Evolutionary conservation across 1,284 basidiomycete species (phyloP), one percentile per base, ranked within the genome.

Genomic region (Tilletia setariae): DNA sequence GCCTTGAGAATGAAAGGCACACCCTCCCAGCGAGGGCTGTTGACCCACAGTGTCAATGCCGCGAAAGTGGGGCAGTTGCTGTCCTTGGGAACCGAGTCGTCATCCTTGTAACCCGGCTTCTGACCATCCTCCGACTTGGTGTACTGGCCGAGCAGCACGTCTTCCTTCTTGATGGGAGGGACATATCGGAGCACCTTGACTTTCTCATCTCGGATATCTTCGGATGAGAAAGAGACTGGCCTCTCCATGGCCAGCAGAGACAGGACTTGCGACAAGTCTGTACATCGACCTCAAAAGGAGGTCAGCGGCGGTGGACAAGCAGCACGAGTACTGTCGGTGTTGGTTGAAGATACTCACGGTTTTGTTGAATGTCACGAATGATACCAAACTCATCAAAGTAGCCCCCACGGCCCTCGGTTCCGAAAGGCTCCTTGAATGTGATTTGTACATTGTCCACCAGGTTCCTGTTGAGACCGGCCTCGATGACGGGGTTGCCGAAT

Each of bases 351-450:
- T 19, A 66, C 68, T 61, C 63, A 69, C 68, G 83, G 73, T 84
- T 83, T 73, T 83, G 83, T 71, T 83, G 74, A 53, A 84, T 83
- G 68, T 84, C 83, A 42, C 83, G 76, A 61, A 84, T 82, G 70
- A 84, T 84, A 35, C 83, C 83, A 65, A 84, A 84, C 63, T 84
- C 81, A 72, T 84, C 83, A 77, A 84, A 84, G 77, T 84, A 84
- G 59, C 83, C 83, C 43, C 82, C 83, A 47, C 83, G 78, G 21
- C 83, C 83, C 67, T 84, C 83, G 47, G 83, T 83, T 40, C 83
- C 83, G 67, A 84, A 84, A 1, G 78, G 78, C 73, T 84, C 83
- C 74, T 82, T 83, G 74, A 83, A 82, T 43, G 82, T 82, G 73
- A 84, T 83, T 69, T 82, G 76, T 16, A 84, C 79, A 44, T 82